A percentile compares a stretch with the other conserved stretches of the same genome.
Evolutionary conservation across 768 basidiomycete genomes (phyloP).

Genomic region (Leucogyrophana mollusca): DNA sequence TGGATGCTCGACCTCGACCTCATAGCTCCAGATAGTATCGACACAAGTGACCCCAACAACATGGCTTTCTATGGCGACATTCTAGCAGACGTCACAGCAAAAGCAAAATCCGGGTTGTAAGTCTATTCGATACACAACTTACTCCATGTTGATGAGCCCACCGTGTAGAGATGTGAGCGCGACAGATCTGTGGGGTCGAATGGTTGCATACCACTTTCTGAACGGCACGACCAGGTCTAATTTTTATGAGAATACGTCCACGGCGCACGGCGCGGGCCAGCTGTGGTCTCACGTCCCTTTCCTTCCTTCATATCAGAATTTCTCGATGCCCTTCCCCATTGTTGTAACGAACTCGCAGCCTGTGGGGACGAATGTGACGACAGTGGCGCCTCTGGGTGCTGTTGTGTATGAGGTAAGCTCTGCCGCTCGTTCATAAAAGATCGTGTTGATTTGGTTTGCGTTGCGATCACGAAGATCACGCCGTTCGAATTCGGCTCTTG

Average conservation of each 20-base stretch:
- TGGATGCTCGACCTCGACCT: slow-evolving; percentile 61
- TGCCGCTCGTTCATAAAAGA: slow-evolving; percentile 10
- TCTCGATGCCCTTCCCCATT: slow-evolving; percentile 65
- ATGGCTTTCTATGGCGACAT: slow-evolving; percentile 54
- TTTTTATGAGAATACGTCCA: slow-evolving; percentile 58
- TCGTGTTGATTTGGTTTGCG: background rate
- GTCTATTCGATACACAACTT: slow-evolving; percentile 20
- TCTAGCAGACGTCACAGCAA: slow-evolving; percentile 54
- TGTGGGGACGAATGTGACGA: slow-evolving; percentile 41
- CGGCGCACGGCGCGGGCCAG: slow-evolving; percentile 70
- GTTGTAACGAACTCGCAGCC: slow-evolving; percentile 56
- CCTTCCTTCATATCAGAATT: slow-evolving; percentile 49
- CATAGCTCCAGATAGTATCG: slow-evolving; percentile 49
- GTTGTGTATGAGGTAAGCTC: slow-evolving; percentile 57
- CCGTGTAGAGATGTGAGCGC: slow-evolving; percentile 56
- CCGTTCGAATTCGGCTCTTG: slow-evolving; percentile 73
- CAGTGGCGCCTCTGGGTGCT: slow-evolving; percentile 37
- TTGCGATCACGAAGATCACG: slow-evolving; percentile 40
- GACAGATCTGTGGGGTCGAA: slow-evolving; percentile 61
- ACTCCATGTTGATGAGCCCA: background rate
- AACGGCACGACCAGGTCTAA: slow-evolving; percentile 59
- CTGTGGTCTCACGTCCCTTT: slow-evolving; percentile 59
- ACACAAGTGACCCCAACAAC: slow-evolving; percentile 45
- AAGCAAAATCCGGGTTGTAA: slow-evolving; percentile 53
- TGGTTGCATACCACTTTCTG: slow-evolving; percentile 72